Evolutionary conservation across 2,329 filamentous ascomycete species (phyloP).

Genomic region (Paecilomyces sp.): DNA sequence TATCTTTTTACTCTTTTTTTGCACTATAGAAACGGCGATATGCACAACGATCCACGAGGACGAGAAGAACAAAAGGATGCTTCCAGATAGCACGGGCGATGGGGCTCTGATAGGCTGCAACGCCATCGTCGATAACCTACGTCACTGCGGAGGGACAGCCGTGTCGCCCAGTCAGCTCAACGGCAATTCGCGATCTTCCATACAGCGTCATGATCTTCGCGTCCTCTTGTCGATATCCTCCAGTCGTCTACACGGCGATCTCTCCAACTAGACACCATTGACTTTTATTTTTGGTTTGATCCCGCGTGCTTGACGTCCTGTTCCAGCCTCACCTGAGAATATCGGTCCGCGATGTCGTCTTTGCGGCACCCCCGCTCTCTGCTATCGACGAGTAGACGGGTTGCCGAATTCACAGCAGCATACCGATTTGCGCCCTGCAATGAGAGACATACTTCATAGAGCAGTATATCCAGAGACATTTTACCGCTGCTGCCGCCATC

Average conservation of each 20-base stretch:
- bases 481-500: neutral
- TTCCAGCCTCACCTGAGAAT: neutral
- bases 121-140: neutral
- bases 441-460: neutral
- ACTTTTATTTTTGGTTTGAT: neutral
- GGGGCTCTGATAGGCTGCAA: neutral
- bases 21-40: neutral
- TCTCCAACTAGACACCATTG: neutral
- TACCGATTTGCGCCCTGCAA: neutral
- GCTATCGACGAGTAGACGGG: neutral
- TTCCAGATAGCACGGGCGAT: neutral
- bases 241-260: neutral
- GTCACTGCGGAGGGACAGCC: neutral
- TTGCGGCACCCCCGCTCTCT: neutral
- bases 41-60: constrained; percentile 14
- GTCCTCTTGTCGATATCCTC: neutral
- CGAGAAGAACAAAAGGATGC: neutral
- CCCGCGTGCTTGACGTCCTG: neutral
- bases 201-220: neutral
- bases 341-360: neutral
- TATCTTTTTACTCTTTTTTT: neutral
- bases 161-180: neutral
- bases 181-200: neutral
- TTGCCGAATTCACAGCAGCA: neutral
- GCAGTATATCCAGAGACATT: neutral